Conservation (phyloP, 129 eudicot genomes). For the Daucus carota region DNA sequence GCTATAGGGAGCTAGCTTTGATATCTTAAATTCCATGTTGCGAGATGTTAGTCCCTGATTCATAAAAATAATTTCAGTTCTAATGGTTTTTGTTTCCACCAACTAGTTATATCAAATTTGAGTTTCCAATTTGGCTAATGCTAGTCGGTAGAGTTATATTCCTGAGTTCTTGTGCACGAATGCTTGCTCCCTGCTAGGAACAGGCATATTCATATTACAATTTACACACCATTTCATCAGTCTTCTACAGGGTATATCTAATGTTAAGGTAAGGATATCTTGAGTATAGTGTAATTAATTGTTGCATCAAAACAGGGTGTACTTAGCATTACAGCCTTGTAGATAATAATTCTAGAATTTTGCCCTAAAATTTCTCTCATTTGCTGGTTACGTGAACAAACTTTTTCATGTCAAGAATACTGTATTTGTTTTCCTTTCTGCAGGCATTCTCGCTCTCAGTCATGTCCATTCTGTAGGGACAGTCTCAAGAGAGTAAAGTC, state of each 20-base stretch:
- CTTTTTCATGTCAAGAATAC: not conserved
- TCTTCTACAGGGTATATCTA: not conserved
- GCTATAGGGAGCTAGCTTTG: not conserved
- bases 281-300: not conserved
- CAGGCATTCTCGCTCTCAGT: conserved; percentile 2
- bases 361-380: not conserved
- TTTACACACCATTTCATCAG: not conserved
- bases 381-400: not conserved
- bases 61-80: not conserved
- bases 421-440: not conserved
- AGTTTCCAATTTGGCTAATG: not conserved
- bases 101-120: not conserved
- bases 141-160: not conserved
- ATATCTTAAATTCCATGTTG: not conserved
- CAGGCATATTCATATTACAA: too few relatives aligned
- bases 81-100: not conserved
- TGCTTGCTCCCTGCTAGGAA: not conserved
- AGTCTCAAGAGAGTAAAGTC: not conserved
- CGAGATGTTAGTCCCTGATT: not conserved
- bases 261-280: not conserved
- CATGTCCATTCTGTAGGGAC: conserved; percentile 4
- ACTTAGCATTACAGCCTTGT: not conserved
- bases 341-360: not conserved
- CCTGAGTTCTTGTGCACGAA: not conserved
- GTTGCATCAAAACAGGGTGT: not conserved